Conservation (phyloP, 306 rosid genomes). For the Potentilla sterilis region DNA sequence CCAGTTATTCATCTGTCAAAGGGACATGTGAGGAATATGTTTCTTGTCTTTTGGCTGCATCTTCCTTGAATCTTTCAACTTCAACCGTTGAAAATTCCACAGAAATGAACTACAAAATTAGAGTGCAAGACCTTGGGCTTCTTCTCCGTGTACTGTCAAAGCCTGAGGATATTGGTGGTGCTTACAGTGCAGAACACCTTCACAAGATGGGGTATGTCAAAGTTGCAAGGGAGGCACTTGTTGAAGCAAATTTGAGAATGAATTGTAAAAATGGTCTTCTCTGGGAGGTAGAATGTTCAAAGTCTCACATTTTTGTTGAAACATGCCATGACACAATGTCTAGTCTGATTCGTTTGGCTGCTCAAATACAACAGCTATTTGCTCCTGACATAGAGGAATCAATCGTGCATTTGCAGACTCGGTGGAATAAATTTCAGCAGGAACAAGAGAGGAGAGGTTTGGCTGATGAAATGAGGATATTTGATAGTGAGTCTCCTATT, state of each 20-base stretch:
- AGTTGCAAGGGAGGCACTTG: conserved; percentile 74
- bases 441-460: conserved; percentile 57
- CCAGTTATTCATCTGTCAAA: conserved; percentile 43
- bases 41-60: conserved; percentile 87
- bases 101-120: conserved; percentile 51
- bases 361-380: conserved; percentile 86
- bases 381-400: conserved; percentile 97
- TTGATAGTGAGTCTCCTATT: conserved; percentile 37
- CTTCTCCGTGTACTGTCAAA: conserved; percentile 51
- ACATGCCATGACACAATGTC: conserved; percentile 88
- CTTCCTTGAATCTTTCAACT: conserved; percentile 70
- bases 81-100: conserved; percentile 41
- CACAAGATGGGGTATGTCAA: conserved; percentile 71
- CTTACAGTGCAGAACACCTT: conserved; percentile 63
- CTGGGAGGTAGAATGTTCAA: conserved; percentile 80
- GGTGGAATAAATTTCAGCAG: conserved; percentile 81
- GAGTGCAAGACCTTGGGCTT: conserved; percentile 78
- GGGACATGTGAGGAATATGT: conserved; percentile 48
- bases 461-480: conserved; percentile 32
- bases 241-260: conserved; percentile 75
- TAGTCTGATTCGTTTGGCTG: conserved; percentile 66
- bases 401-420: conserved; percentile 80
- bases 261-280: conserved; percentile 70
- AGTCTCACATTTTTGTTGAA: conserved; percentile 66
- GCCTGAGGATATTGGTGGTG: conserved; percentile 42